phyloP scores from a whole-genome alignment of 306 rosid species.

The Fragaria vesca region DNA sequence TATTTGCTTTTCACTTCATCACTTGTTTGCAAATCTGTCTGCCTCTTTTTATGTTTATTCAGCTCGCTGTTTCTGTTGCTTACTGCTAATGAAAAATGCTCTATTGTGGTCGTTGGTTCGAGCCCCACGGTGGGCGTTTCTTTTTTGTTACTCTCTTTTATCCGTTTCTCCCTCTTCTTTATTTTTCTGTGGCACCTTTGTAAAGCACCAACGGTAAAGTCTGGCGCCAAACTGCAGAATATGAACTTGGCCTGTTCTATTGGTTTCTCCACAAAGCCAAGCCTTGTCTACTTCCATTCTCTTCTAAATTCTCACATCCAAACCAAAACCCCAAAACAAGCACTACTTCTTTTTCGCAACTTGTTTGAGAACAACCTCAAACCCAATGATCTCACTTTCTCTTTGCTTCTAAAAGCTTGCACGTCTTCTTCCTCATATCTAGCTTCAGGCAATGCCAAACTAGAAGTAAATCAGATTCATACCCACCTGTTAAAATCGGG shows the following conservation, averaged over 20 bases:
- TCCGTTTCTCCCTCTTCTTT: too few relatives aligned
- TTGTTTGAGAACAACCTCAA: slow-evolving; percentile 29
- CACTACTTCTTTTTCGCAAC: slow-evolving; percentile 45
- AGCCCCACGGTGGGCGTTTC: too few relatives aligned
- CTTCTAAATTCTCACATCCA: slow-evolving; percentile 32
- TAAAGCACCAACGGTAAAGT: neutral
- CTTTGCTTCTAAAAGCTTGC: slow-evolving; percentile 58
- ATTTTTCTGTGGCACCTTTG: too few relatives aligned
- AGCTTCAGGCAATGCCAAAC: slow-evolving; percentile 5
- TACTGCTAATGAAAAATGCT: neutral
- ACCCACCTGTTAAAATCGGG: slow-evolving; percentile 51
- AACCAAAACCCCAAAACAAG: slow-evolving; percentile 18
- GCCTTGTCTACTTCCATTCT: slow-evolving; percentile 46
- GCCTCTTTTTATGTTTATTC: neutral
- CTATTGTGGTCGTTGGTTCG: too few relatives aligned
- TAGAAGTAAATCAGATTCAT: slow-evolving; percentile 54
- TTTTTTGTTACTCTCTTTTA: too few relatives aligned
- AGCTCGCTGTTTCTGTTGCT: neutral
- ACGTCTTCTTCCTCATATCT: slow-evolving; percentile 29
- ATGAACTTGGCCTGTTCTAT: slow-evolving; percentile 40
- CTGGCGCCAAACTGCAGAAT: slow-evolving; percentile 25
- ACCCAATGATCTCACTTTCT: slow-evolving; percentile 52
- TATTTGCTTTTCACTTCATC: neutral
- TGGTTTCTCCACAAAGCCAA: slow-evolving; percentile 30
- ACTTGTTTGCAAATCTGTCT: neutral